Percentiles rank a stretch among this genome's conserved stretches.
phyloP scores from a whole-genome alignment of 2,329 filamentous ascomycete genomes.

The Cordyceps javanica region DNA sequence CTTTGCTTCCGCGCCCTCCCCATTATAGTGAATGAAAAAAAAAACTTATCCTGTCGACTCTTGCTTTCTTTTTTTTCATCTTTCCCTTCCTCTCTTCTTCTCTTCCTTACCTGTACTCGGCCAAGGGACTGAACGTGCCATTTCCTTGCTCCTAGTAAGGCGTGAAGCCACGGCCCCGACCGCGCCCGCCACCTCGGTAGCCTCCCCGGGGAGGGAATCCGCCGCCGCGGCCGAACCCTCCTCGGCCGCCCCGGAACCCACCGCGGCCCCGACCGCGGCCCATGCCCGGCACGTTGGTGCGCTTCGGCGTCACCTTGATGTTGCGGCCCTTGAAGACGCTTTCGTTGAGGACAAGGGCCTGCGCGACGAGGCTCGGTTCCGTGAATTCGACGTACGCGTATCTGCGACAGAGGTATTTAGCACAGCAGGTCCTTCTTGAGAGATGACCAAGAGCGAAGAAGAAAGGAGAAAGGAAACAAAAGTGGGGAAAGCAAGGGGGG shows the following conservation, averaged over 20 bases:
- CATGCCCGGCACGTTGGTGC: constrained; percentile 95
- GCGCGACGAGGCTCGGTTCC: constrained; percentile 85
- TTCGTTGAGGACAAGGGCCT: constrained; percentile 92
- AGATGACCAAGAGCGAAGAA: neutral
- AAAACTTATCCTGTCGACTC: too few relatives aligned
- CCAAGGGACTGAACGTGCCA: constrained; percentile 11
- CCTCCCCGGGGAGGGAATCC: constrained; percentile 50
- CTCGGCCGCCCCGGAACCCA: constrained; percentile 44
- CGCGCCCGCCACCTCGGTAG: constrained; percentile 62
- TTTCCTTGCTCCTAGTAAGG: constrained; percentile 52
- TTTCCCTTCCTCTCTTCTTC: too few relatives aligned
- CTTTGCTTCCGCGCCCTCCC: too few relatives aligned
- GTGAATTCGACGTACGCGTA: constrained; percentile 99
- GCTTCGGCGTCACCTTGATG: constrained; percentile 91
- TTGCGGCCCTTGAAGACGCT: constrained; percentile 92
- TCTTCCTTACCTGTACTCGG: neutral
- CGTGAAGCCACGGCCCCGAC: constrained; percentile 56
- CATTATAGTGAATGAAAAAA: too few relatives aligned
- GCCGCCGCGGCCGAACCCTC: constrained; percentile 48
- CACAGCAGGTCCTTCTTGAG: neutral
- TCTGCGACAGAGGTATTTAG: constrained; percentile 43
- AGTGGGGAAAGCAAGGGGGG: neutral
- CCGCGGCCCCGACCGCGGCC: constrained; percentile 66
- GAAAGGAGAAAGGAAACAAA: neutral
- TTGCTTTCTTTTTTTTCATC: too few relatives aligned